These are phyloP conservation scores for Wallacemonas sp. DNA, from an alignment of 208 protist genomes.

Conservation along the genomic window DNA sequence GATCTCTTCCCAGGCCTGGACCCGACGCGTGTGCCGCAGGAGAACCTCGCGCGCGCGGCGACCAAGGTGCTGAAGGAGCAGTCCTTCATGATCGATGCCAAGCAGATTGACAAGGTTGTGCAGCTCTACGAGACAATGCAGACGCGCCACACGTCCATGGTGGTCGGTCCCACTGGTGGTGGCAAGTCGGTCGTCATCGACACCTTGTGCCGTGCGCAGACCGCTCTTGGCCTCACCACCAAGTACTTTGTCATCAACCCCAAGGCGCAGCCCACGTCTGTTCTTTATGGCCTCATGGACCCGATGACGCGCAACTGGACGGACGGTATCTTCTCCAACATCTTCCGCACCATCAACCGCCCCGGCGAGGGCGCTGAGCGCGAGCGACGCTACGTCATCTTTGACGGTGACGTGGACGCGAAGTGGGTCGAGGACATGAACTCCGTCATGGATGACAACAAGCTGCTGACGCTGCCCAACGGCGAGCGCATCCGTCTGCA, in stretches of 20 bases:
- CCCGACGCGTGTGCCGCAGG: slow-evolving; percentile 94
- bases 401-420: slow-evolving; percentile 99
- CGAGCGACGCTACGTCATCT: slow-evolving; percentile 97
- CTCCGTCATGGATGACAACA: slow-evolving; percentile 99
- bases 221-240: slow-evolving; percentile 87
- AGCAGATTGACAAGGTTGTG: slow-evolving; percentile 98
- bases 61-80: slow-evolving; percentile 83
- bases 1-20: slow-evolving; percentile 98
- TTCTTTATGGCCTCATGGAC: slow-evolving; percentile 99
- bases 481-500: slow-evolving; percentile 97
- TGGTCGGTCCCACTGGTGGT: slow-evolving; percentile 97
- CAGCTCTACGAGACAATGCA: slow-evolving; percentile 99
- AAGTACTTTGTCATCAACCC: slow-evolving; percentile 97
- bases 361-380: slow-evolving; percentile 58
- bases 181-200: slow-evolving; percentile 98
- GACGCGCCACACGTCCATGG: slow-evolving; percentile 98
- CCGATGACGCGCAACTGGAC: slow-evolving; percentile 98
- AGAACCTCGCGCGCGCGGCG: slow-evolving; percentile 94
- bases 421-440: slow-evolving; percentile 99
- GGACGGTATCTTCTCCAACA: slow-evolving; percentile 98
- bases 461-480: slow-evolving; percentile 98
- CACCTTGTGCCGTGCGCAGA: slow-evolving; percentile 94
- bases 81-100: slow-evolving; percentile 76
- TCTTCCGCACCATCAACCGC: slow-evolving; percentile 97
- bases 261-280: slow-evolving; percentile 96